Evolutionary conservation across 768 basidiomycete genomes (phyloP).

Genomic region (Lentinula detonsa): DNA sequence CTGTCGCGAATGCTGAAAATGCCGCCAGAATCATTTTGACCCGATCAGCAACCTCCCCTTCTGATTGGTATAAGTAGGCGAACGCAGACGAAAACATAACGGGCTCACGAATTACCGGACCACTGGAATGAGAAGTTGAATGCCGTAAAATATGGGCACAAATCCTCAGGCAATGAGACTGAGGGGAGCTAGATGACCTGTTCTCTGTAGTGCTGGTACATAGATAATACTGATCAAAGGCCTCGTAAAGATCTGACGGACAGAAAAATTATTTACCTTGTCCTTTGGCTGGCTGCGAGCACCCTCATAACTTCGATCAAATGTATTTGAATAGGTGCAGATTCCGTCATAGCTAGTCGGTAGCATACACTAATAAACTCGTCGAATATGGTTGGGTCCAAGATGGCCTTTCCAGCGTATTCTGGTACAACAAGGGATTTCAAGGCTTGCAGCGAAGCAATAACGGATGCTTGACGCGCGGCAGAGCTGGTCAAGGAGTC

Average conservation of each 20-base stretch:
- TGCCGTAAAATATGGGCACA: constrained; percentile 78
- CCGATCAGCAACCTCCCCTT: constrained; percentile 49
- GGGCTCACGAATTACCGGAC: constrained; percentile 45
- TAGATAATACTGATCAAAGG: background rate
- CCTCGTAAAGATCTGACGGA: background rate
- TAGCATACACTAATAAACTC: constrained; percentile 88
- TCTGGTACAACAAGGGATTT: constrained; percentile 75
- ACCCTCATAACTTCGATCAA: constrained; percentile 63
- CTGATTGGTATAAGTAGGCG: constrained; percentile 21
- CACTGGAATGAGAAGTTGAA: constrained; percentile 51
- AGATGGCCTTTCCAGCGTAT: constrained; percentile 75
- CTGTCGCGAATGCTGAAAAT: constrained; percentile 53
- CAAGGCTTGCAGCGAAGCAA: constrained; percentile 69
- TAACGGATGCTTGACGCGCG: constrained; percentile 38
- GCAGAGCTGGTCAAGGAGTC: constrained; percentile 42
- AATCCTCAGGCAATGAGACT: constrained; percentile 73
- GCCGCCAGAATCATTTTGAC: constrained; percentile 58
- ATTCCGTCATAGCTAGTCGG: constrained; percentile 84
- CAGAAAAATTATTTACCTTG: background rate
- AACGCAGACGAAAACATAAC: background rate
- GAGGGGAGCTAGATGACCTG: constrained; percentile 37
- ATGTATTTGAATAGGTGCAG: constrained; percentile 61
- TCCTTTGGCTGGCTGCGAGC: constrained; percentile 43
- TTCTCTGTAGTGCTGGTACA: constrained; percentile 24
- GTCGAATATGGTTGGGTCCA: constrained; percentile 80